These are phyloP conservation scores for Cytospora piceicola DNA, from an alignment of 2,329 filamentous ascomycete species.

Conservation along the genomic window DNA sequence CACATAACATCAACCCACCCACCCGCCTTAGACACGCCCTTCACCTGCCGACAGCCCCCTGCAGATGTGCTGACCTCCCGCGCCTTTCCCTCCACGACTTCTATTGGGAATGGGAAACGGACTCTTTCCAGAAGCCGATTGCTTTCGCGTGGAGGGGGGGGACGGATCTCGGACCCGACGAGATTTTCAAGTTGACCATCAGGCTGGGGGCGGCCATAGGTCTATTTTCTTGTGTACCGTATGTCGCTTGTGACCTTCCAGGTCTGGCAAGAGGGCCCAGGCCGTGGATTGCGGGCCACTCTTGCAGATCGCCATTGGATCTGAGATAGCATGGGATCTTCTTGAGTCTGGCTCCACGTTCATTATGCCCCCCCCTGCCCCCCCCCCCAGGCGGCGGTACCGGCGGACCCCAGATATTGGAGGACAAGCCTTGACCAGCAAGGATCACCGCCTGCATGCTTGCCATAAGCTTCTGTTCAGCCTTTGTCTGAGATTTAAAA, in stretches of 20 bases:
- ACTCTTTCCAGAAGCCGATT: too few species aligned
- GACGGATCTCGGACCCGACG: background rate
- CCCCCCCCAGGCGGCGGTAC: too few species aligned
- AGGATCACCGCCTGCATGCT: background rate
- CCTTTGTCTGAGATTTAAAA: background rate
- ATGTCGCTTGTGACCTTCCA: background rate
- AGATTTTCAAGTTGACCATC: too few species aligned
- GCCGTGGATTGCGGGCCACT: background rate
- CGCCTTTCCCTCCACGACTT: too few species aligned
- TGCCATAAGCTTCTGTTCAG: background rate
- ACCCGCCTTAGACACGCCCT: background rate
- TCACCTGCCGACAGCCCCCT: too few species aligned
- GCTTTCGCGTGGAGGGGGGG: too few species aligned
- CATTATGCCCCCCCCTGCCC: too few species aligned
- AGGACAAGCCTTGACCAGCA: background rate
- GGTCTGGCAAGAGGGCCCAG: background rate
- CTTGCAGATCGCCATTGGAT: background rate
- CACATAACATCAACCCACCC: background rate
- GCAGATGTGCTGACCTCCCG: too few species aligned
- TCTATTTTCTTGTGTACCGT: background rate
- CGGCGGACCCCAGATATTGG: too few species aligned
- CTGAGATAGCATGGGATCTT: background rate
- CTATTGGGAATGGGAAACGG: too few species aligned
- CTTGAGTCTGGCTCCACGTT: too few species aligned
- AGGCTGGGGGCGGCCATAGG: background rate